Evolutionary conservation across 2,329 filamentous ascomycete genomes (phyloP), one percentile per base, ranked within the genome.

Genomic region (Talaromyces sp.): DNA sequence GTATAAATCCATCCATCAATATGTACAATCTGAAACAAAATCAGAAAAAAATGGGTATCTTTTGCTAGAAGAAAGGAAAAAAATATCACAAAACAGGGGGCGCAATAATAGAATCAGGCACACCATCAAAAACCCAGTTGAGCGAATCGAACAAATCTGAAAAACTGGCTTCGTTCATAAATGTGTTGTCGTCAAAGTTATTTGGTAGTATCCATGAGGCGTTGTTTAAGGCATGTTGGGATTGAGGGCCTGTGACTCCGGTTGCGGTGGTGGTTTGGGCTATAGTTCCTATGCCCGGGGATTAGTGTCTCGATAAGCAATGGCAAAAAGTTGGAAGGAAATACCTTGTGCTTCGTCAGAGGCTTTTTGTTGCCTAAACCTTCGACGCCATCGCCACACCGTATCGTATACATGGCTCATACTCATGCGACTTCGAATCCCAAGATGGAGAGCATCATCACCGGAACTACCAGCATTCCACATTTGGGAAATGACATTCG

Each of bases 111-210:
- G 69, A 89, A 70, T 91, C 88, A 57, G 93, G 79, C 39, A 92
- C 81, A 15, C 89, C 89, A 69, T 96, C 91, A 65, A 96, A 80
- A 78, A 95, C 91, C 91, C 92, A 96, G 70, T 92, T 89, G 63
- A 96, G 83, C 0, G 91, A 89, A 73, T 96, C 91, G 69, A 95
- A 96, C 61, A 94, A 89, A 59, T 88, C 82, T 41, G 81, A 83
- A 61, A 89, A 87, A 63, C 81, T 80, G 59, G 76, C 67, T 53
- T 74, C 72, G 31, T 67, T 70, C 60, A 74, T 72, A 36, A 74
- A 73, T 1, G 68, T 68, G 37, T 67, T 64, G 59, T 73, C 70
- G 39, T 73, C 70, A 53, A 74, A 73, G 39, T 72, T 69, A 10
- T 67, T 56, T 5, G 71, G 64, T 21, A 73, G 64, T 40, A 74